Evolutionary conservation across 2,329 filamentous ascomycete genomes (phyloP).

Genomic region (Ophiostoma pallidulum): DNA sequence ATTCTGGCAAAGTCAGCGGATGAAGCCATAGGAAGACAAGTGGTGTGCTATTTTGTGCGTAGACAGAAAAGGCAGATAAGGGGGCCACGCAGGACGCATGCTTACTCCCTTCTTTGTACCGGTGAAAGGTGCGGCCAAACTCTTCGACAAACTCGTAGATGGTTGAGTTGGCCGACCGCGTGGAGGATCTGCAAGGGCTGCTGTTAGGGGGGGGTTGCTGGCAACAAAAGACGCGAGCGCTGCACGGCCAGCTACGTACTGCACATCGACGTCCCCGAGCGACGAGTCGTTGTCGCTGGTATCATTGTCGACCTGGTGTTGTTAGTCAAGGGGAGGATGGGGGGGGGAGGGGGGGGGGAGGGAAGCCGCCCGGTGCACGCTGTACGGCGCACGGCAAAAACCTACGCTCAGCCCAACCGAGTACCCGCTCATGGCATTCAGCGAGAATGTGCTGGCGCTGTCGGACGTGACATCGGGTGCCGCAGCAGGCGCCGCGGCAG

Average conservation of each 20-base stretch:
- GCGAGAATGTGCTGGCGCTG: neutral
- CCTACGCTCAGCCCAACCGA: slow-evolving; percentile 4
- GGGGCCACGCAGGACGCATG: neutral
- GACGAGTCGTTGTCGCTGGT: slow-evolving; percentile 10
- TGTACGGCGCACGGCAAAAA: too few relatives aligned
- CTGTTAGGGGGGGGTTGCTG: too few relatives aligned
- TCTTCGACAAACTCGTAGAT: slow-evolving; percentile 13
- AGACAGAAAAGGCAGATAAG: neutral
- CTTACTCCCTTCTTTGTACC: slow-evolving; percentile 14
- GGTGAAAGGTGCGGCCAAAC: slow-evolving; percentile 14
- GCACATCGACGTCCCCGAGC: slow-evolving; percentile 6
- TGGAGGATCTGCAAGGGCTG: slow-evolving; percentile 7
- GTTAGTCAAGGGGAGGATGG: too few relatives aligned
- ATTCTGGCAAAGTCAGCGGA: neutral
- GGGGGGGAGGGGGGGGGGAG: too few relatives aligned
- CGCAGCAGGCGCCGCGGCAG: neutral
- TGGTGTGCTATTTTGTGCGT: too few relatives aligned
- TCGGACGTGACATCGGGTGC: neutral
- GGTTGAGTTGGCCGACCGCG: slow-evolving; percentile 5
- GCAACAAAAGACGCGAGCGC: too few relatives aligned
- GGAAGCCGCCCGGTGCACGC: too few relatives aligned
- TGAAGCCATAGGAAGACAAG: too few relatives aligned
- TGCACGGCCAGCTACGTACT: too few relatives aligned
- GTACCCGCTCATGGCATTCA: slow-evolving; percentile 12
- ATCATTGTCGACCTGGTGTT: slow-evolving; percentile 1